phyloP scores from a whole-genome alignment of 2,329 filamentous ascomycete genomes.

The Diaporthe helianthi region DNA sequence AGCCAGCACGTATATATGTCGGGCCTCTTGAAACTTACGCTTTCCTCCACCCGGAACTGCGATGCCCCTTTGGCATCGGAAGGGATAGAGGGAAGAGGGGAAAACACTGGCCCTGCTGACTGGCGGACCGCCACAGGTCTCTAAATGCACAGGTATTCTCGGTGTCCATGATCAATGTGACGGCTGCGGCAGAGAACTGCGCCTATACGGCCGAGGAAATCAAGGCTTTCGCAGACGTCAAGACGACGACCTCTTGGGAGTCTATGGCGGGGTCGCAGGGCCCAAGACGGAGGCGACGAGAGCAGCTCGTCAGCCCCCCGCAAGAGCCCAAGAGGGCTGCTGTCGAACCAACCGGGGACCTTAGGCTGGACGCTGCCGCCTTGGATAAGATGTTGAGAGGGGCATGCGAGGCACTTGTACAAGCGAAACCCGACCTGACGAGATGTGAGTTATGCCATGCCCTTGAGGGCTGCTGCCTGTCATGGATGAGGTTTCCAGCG shows the following conservation, averaged over 20 bases:
- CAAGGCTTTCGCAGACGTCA: slow-evolving; percentile 69
- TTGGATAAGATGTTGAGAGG: slow-evolving; percentile 63
- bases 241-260: slow-evolving; percentile 65
- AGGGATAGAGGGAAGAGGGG: no score
- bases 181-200: slow-evolving; percentile 53
- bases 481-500: slow-evolving; percentile 54
- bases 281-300: slow-evolving; percentile 48
- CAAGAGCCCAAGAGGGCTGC: slow-evolving; percentile 45
- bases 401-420: slow-evolving; percentile 60
- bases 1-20: slow-evolving; percentile 61
- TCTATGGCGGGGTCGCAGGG: slow-evolving; percentile 56
- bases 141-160: slow-evolving; percentile 76
- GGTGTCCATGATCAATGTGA: slow-evolving; percentile 69
- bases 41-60: background rate
- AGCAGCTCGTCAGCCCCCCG: slow-evolving; percentile 52
- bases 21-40: slow-evolving; percentile 69
- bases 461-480: slow-evolving; percentile 62
- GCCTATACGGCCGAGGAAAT: slow-evolving; percentile 59
- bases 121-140: slow-evolving; percentile 46
- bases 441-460: slow-evolving; percentile 48
- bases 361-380: slow-evolving; percentile 56
- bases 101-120: background rate
- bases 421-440: slow-evolving; percentile 68
- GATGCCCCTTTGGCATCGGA: background rate
- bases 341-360: slow-evolving; percentile 48